These are phyloP conservation scores for Neurospora sp. DNA, from an alignment of 495 filamentous ascomycete genomes.

Conservation along the genomic window DNA sequence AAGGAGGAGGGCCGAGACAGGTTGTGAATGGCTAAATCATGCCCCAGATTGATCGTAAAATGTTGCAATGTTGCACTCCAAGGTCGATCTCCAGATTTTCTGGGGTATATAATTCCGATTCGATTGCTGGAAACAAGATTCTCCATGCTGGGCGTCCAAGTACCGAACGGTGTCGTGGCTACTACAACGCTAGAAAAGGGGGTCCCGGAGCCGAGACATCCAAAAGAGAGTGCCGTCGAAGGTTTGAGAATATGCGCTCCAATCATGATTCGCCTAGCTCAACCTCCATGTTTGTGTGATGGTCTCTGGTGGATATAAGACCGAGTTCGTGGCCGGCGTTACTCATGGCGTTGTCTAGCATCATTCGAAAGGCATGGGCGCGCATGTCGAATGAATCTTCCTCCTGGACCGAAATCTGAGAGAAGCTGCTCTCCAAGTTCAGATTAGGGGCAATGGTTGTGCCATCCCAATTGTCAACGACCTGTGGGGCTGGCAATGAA, in stretches of 20 bases:
- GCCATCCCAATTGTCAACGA: background rate
- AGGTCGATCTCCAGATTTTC: background rate
- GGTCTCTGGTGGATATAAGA: slow-evolving; percentile 29
- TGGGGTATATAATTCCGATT: background rate
- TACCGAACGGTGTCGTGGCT: background rate
- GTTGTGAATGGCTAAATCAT: background rate
- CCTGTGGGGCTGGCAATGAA: background rate
- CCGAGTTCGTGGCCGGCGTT: slow-evolving; percentile 10
- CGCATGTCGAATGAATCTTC: slow-evolving; percentile 15
- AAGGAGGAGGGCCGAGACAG: background rate
- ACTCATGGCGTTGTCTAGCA: slow-evolving; percentile 16
- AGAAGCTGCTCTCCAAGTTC: background rate
- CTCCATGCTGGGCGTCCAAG: background rate
- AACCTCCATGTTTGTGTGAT: slow-evolving; percentile 23
- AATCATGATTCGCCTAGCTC: slow-evolving; percentile 15
- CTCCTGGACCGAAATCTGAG: slow-evolving; percentile 14
- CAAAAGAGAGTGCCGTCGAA: background rate
- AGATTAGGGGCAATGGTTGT: background rate
- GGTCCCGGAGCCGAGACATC: background rate
- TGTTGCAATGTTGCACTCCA: background rate
- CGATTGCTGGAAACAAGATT: slow-evolving; percentile 9
- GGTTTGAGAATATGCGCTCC: background rate
- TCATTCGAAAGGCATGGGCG: slow-evolving; percentile 17
- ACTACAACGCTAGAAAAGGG: background rate
- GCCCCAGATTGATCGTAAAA: background rate